Base-by-base conservation (phyloP, 148 eudicot genomes). In the Chenopodium suecicum region DNA sequence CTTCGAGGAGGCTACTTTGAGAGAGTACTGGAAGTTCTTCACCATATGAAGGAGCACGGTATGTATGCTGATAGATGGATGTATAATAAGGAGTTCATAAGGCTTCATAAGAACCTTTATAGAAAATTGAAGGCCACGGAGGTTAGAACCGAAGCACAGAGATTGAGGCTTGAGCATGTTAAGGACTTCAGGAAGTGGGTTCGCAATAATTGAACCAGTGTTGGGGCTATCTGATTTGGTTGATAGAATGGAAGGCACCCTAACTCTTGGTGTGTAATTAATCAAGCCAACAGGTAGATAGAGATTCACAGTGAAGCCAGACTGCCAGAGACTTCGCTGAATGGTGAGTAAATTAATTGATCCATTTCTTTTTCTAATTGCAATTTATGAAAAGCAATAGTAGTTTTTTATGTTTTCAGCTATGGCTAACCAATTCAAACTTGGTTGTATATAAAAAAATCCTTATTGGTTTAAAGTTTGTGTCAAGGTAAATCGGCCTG, bases 1-100 rank as follows among this genome's bases (percentile, higher is more conserved):
- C 81, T 96, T 79, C 89, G 92, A 60, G 99, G 98, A 44, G 99
- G 99, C 63, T 96, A 96, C 85, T 96, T 96, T 92, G 94, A 88
- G 84, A 92, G 98, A 81, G 98, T 89, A 77, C 69, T 94, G 86
- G 99, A 96, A 89, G 85, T 96, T 17, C 78, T 94, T 81, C 76
- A 79, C 41, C 81, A 76, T 64, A 92, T 92, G 99, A 86, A 85
- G 86, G 85, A 89, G 81, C 86, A 86, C 25, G 75, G 79, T 29
- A 88, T 94, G 90, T 91, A 79, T 82, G 74, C 89, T 80, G 99
- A 96, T 85, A 92, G 89, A 78, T 87, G 91, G 91, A 77, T 88
- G 60, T 90, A 87, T 79, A 94, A 87, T 84, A 78, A 73, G 29
- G 98, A 92, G 86, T 96, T 87, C 80, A 63, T 89, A 67, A 91